These are phyloP conservation scores for Chrysanthemum makinoi DNA, from an alignment of 129 eudicot genomes.

Conservation along the genomic window DNA sequence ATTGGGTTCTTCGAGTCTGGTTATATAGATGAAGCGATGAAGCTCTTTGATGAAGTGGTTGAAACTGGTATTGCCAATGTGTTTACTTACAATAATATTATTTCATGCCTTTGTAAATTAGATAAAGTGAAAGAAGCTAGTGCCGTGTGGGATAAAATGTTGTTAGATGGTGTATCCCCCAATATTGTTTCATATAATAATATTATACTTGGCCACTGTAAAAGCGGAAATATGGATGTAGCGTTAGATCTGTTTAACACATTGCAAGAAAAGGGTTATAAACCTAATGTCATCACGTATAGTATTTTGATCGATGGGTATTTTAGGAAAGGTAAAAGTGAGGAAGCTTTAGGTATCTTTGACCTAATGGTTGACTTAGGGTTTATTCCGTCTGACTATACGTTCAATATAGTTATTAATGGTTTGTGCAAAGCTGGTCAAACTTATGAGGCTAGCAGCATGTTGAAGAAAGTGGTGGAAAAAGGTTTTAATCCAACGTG, in stretches of 20 bases:
- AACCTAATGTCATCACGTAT: conserved; percentile 63
- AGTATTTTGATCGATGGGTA: conserved; percentile 70
- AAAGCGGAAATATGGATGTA: conserved; percentile 55
- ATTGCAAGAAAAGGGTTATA: conserved; percentile 46
- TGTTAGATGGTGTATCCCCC: conserved; percentile 49
- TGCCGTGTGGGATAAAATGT: conserved; percentile 54
- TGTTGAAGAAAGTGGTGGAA: conserved; percentile 41
- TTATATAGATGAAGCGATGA: conserved; percentile 44
- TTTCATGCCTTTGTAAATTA: conserved; percentile 51
- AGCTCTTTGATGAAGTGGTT: conserved; percentile 61
- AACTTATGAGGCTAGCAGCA: conserved; percentile 49
- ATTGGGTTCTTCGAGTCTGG: conserved; percentile 40
- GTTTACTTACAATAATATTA: conserved; percentile 53
- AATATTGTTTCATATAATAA: conserved; percentile 55
- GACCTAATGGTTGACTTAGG: conserved; percentile 59
- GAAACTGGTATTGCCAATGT: conserved; percentile 57
- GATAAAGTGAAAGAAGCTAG: conserved; percentile 59
- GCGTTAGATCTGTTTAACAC: conserved; percentile 47
- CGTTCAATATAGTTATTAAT: conserved; percentile 53
- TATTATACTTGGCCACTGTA: conserved; percentile 68
- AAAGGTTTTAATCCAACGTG: conserved; percentile 50
- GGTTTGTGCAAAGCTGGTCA: conserved; percentile 76
- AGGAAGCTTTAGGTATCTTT: conserved; percentile 51
- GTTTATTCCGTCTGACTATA: conserved; percentile 55
- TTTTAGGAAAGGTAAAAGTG: conserved; percentile 52